Percentiles rank a stretch among this genome's conserved stretches.
These are phyloP conservation scores for Tricholoma furcatifolium DNA, from an alignment of 768 basidiomycete genomes.

Conservation along the genomic window DNA sequence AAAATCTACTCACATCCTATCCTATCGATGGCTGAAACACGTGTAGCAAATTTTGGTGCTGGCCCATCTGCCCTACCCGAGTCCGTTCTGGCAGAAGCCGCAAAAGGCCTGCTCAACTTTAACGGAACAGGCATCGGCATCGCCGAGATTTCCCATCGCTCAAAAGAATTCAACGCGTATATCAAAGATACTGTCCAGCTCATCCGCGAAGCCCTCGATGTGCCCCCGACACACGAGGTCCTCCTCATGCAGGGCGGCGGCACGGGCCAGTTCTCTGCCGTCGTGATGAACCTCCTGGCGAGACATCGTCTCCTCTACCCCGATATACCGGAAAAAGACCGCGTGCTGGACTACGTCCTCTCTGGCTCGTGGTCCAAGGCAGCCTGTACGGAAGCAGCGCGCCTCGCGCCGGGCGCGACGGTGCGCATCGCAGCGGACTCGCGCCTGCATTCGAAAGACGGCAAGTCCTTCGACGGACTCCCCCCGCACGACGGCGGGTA, in stretches of 20 bases:
- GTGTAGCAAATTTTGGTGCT: conserved; percentile 88
- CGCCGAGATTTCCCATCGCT: conserved; percentile 95
- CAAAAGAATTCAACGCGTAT: conserved; percentile 80
- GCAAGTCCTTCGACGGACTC: conserved; percentile 75
- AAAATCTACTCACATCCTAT: conserved; percentile 9
- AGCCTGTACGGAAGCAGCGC: conserved; percentile 77
- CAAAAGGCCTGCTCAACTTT: conserved; percentile 87
- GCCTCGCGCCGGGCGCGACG: conserved; percentile 54
- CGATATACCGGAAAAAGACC: conserved; percentile 49
- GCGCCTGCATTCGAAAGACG: conserved; percentile 57
- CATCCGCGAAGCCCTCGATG: conserved; percentile 72
- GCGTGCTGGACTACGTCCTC: conserved; percentile 82
- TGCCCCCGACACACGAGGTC: conserved; percentile 82
- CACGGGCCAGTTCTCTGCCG: conserved; percentile 86
- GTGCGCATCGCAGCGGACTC: conserved; percentile 76
- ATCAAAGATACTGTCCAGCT: conserved; percentile 59
- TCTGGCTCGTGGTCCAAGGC: conserved; percentile 93
- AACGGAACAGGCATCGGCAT: conserved; percentile 90
- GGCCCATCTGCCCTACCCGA: conserved; percentile 92
- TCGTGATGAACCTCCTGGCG: conserved; percentile 89
- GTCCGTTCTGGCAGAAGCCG: conserved; percentile 81
- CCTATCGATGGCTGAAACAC: conserved; percentile 35
- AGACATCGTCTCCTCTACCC: conserved; percentile 78
- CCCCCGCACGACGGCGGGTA: conserved; percentile 63
- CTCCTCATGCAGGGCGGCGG: conserved; percentile 97